phyloP scores from a whole-genome alignment of 2,329 filamentous ascomycete genomes.

The Claviceps sp. region DNA sequence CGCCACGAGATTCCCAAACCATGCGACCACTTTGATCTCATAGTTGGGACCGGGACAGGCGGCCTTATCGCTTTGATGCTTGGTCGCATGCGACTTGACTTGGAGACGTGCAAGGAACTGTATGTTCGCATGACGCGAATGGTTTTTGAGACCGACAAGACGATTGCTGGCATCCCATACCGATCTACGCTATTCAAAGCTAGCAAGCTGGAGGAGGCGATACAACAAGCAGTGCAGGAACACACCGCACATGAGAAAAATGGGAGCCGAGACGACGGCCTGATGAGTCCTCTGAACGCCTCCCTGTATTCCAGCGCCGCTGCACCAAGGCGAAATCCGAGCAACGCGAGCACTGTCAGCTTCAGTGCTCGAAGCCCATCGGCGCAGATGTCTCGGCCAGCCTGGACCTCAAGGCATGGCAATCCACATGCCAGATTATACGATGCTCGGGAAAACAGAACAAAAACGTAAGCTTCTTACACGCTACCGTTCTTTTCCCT shows the following conservation, averaged over 20 bases:
- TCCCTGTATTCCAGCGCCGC: constrained; percentile 29
- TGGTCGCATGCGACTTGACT: constrained; percentile 74
- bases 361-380: constrained; percentile 56
- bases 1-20: constrained; percentile 89
- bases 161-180: constrained; percentile 88
- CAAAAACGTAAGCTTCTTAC: constrained; percentile 60
- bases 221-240: constrained; percentile 75
- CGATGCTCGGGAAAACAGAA: constrained; percentile 71
- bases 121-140: constrained; percentile 89
- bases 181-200: constrained; percentile 94
- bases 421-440: constrained; percentile 82
- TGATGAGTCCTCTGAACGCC: constrained; percentile 27
- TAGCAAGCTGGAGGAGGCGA: constrained; percentile 86
- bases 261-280: constrained; percentile 22
- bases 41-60: constrained; percentile 88
- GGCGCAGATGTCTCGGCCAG: constrained; percentile 39
- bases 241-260: constrained; percentile 80
- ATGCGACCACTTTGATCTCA: constrained; percentile 96
- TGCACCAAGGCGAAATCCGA: constrained; percentile 48
- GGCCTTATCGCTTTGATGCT: constrained; percentile 97
- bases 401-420: constrained; percentile 49
- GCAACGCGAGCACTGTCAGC: constrained; percentile 72
- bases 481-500: no score
- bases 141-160: constrained; percentile 98
- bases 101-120: constrained; percentile 94